phyloP scores from a whole-genome alignment of 805 yeast genomes.

The Pichia deserticola region DNA sequence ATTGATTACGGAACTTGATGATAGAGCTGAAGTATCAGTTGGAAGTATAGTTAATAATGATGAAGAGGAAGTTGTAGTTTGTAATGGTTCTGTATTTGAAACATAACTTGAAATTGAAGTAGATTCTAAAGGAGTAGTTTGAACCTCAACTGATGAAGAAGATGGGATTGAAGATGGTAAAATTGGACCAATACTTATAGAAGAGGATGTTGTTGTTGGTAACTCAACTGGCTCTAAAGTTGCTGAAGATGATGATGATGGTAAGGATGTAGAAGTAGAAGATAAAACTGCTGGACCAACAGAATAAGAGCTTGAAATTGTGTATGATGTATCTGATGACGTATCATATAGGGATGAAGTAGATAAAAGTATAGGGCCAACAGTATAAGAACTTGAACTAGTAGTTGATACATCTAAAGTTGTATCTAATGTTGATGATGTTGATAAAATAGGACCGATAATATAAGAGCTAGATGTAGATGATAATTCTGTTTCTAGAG shows the following conservation, averaged over 20 bases:
- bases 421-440: no score
- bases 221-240: neutral
- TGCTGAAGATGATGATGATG: neutral
- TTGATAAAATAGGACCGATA: no score
- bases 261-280: neutral
- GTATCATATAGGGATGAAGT: no score
- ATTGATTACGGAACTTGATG: neutral
- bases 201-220: neutral
- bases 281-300: neutral
- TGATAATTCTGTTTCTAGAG: no score
- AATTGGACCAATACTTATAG: neutral
- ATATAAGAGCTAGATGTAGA: no score
- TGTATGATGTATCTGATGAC: neutral
- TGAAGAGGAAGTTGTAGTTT: no score
- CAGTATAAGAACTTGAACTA: no score
- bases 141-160: neutral
- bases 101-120: neutral
- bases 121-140: neutral
- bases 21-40: neutral
- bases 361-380: no score
- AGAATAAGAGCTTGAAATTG: neutral
- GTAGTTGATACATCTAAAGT: no score
- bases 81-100: no score
- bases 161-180: neutral
- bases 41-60: neutral